A percentile compares a stretch with the other conserved stretches of the same genome.
phyloP scores from a whole-genome alignment of 345 rosid genomes.

The Eucalyptus sp. region DNA sequence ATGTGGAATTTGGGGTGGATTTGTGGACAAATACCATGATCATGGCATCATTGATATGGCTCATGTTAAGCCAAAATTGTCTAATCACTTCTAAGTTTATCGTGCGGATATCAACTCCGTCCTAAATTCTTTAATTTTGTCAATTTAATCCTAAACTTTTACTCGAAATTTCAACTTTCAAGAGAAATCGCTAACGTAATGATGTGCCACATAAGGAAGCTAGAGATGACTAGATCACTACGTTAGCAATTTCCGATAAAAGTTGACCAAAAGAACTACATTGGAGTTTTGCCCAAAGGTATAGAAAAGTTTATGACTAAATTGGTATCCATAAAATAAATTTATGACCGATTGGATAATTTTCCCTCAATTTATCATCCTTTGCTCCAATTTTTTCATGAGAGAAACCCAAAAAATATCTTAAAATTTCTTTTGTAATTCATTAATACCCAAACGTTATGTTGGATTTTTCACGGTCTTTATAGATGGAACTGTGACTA shows the following conservation, averaged over 20 bases:
- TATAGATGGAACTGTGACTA: not conserved
- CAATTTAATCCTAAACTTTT: accelerated
- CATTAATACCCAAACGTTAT: not conserved
- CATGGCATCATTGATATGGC: not conserved
- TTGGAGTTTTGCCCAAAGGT: not conserved
- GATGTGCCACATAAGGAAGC: not conserved
- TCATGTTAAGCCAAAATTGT: not conserved
- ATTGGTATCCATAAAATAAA: not conserved
- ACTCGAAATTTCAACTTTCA: not conserved
- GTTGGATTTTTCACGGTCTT: not conserved
- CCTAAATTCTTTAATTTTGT: not conserved
- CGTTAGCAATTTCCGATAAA: accelerated
- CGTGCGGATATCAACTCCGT: accelerated
- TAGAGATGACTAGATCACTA: not conserved
- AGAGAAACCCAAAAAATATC: not conserved
- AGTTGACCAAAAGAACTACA: accelerated
- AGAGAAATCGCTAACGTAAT: accelerated
- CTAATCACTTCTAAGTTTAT: too few relatives aligned
- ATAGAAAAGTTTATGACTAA: not conserved
- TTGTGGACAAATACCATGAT: not conserved
- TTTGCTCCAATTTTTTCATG: not conserved
- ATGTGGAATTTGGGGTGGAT: not conserved
- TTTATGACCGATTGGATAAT: accelerated
- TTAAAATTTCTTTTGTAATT: not conserved
- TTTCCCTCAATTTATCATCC: not conserved